Evolutionary conservation across 306 rosid species (phyloP).

Genomic region (Cyclanthera cordifolia): DNA sequence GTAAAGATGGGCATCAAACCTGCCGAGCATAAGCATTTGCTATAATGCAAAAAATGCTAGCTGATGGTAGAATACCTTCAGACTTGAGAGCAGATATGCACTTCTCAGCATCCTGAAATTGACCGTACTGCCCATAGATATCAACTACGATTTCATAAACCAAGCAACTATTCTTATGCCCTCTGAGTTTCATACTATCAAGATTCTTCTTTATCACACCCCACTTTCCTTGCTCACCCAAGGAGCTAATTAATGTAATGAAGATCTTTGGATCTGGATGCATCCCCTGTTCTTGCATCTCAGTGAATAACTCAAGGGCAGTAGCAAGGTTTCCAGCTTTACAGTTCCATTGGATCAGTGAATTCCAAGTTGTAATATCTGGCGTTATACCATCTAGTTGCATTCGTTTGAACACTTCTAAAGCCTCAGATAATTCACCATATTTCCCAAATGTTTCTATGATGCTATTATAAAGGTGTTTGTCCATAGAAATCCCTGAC

Average conservation of each 20-base stretch:
- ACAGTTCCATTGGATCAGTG: slow-evolving; percentile 57
- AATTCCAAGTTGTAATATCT: slow-evolving; percentile 58
- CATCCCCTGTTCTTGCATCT: slow-evolving; percentile 62
- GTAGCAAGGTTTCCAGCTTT: slow-evolving; percentile 40
- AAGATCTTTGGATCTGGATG: slow-evolving; percentile 79
- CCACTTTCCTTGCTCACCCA: slow-evolving; percentile 81
- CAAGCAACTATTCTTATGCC: slow-evolving; percentile 33
- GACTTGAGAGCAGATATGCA: slow-evolving; percentile 50
- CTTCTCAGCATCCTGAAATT: slow-evolving; percentile 43
- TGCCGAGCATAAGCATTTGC: slow-evolving; percentile 81
- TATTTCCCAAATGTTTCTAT: slow-evolving; percentile 63
- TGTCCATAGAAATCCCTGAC: slow-evolving; percentile 42
- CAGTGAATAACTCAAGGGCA: slow-evolving; percentile 40
- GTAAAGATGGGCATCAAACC: slow-evolving; percentile 23
- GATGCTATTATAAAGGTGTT: slow-evolving; percentile 46
- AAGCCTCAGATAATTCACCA: slow-evolving; percentile 52
- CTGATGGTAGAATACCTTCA: slow-evolving; percentile 43
- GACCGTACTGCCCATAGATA: slow-evolving; percentile 70
- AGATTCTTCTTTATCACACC: slow-evolving; percentile 38
- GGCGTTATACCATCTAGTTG: slow-evolving; percentile 43
- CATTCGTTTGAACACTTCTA: slow-evolving; percentile 54
- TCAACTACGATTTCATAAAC: slow-evolving; percentile 58
- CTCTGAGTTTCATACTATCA: slow-evolving; percentile 45
- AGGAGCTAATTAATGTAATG: slow-evolving; percentile 42
- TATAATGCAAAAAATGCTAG: slow-evolving; percentile 44